Evolutionary conservation across 2,329 filamentous ascomycete species (phyloP).

Genomic region (Trichoderma polysporum): DNA sequence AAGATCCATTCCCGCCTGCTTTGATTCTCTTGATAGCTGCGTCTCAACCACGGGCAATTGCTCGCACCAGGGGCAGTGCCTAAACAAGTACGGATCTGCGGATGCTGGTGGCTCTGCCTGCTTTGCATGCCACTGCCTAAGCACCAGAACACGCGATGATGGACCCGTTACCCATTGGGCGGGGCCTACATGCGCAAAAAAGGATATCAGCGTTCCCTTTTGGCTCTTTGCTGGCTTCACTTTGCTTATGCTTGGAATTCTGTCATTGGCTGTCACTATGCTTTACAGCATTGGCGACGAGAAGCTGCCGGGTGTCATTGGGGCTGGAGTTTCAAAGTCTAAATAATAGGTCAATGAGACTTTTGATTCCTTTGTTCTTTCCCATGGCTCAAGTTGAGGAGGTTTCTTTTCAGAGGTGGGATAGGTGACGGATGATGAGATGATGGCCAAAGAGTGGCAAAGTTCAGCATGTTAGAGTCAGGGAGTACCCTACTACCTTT

Average conservation of each 20-base stretch:
- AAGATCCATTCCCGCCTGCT: constrained; percentile 67
- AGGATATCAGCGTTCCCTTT: constrained; percentile 84
- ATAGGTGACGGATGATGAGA: not conserved
- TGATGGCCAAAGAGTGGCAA: not conserved
- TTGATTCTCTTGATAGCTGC: constrained; percentile 68
- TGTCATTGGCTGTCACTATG: constrained; percentile 72
- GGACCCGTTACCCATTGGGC: constrained; percentile 74
- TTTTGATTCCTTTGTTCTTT: not conserved
- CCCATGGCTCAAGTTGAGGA: not conserved
- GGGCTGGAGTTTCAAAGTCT: constrained; percentile 81
- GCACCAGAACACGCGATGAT: constrained; percentile 52
- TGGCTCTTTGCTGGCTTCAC: constrained; percentile 80
- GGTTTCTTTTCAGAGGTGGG: constrained; percentile 26
- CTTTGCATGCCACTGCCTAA: constrained; percentile 75
- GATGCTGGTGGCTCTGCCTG: constrained; percentile 54
- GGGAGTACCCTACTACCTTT: not conserved
- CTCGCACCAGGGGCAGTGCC: constrained; percentile 77
- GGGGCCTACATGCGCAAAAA: constrained; percentile 84
- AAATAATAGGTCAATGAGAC: constrained; percentile 41
- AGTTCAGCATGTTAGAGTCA: not conserved
- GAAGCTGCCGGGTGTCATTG: constrained; percentile 89
- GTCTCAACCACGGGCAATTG: constrained; percentile 71
- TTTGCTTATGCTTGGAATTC: constrained; percentile 64
- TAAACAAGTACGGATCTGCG: constrained; percentile 58
- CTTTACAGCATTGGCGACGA: constrained; percentile 82